These are phyloP conservation scores for Agastache rugosa DNA, from an alignment of 257 asterid genomes.

Conservation along the genomic window DNA sequence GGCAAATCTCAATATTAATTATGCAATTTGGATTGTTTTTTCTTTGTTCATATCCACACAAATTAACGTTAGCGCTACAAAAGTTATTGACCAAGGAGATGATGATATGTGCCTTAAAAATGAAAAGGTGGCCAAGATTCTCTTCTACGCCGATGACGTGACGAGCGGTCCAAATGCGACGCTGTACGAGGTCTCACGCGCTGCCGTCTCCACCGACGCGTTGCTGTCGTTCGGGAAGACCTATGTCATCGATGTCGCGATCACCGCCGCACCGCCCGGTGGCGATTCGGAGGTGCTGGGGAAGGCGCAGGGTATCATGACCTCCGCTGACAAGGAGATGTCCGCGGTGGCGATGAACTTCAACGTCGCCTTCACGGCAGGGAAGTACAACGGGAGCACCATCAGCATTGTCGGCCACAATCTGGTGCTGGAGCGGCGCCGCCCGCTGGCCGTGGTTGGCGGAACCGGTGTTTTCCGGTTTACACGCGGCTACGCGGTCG, in stretches of 20 bases:
- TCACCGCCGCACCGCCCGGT: neutral
- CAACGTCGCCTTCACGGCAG: neutral
- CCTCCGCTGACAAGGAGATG: neutral
- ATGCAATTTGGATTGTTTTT: neutral
- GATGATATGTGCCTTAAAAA: neutral
- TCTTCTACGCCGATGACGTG: neutral
- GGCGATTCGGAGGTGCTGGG: neutral
- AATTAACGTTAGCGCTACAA: neutral
- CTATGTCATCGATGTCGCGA: neutral
- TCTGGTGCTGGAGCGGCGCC: neutral
- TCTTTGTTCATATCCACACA: neutral
- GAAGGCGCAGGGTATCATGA: neutral
- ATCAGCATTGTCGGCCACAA: neutral
- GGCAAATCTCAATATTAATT: neutral
- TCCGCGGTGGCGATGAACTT: neutral
- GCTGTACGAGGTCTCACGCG: neutral
- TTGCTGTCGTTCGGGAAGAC: neutral
- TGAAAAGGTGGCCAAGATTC: neutral
- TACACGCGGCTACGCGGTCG: neutral
- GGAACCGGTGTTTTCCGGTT: neutral
- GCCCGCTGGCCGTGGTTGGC: neutral
- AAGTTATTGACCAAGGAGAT: neutral
- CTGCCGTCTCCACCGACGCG: neutral
- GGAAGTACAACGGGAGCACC: constrained; percentile 9
- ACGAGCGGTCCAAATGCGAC: neutral